Evolutionary conservation across 2,329 filamentous ascomycete species (phyloP).

Genomic region (Cladorrhinum sp.): DNA sequence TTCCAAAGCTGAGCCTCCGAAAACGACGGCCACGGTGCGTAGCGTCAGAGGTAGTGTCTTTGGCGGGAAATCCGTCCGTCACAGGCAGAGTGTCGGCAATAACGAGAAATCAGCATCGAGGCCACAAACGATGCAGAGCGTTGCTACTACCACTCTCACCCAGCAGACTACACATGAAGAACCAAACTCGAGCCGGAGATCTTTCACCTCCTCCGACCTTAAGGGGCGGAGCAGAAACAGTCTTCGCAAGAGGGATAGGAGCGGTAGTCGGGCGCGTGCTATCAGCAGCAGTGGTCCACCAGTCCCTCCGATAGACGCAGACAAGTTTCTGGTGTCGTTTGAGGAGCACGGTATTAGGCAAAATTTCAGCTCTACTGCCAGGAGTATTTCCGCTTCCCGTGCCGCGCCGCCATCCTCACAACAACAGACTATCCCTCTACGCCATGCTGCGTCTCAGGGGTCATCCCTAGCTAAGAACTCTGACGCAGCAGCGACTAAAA

Average conservation of each 20-base stretch:
- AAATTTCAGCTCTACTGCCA: constrained; percentile 42
- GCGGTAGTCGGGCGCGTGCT: constrained; percentile 45
- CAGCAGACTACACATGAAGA: constrained; percentile 74
- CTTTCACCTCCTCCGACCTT: constrained; percentile 37
- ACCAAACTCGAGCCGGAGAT: constrained; percentile 35
- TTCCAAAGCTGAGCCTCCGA: constrained; percentile 54
- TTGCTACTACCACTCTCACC: constrained; percentile 50
- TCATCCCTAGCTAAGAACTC: not conserved
- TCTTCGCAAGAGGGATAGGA: constrained; percentile 52
- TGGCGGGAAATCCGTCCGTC: constrained; percentile 49
- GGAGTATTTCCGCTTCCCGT: constrained; percentile 14
- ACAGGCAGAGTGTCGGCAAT: constrained; percentile 37
- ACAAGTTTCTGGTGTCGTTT: constrained; percentile 49
- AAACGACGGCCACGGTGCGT: constrained; percentile 68
- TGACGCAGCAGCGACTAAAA: not conserved
- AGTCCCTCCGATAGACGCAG: constrained; percentile 48
- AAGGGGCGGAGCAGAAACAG: constrained; percentile 49
- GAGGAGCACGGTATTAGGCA: constrained; percentile 38
- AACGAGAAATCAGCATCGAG: constrained; percentile 35
- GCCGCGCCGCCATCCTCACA: not conserved
- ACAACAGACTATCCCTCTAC: not conserved
- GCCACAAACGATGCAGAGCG: constrained; percentile 43
- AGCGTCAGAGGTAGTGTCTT: constrained; percentile 76
- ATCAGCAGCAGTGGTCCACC: constrained; percentile 43
- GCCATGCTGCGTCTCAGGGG: not conserved